Evolutionary conservation across 1,139 yeast species (phyloP).

Genomic region (Nadsonia starkeyi-henricii): DNA sequence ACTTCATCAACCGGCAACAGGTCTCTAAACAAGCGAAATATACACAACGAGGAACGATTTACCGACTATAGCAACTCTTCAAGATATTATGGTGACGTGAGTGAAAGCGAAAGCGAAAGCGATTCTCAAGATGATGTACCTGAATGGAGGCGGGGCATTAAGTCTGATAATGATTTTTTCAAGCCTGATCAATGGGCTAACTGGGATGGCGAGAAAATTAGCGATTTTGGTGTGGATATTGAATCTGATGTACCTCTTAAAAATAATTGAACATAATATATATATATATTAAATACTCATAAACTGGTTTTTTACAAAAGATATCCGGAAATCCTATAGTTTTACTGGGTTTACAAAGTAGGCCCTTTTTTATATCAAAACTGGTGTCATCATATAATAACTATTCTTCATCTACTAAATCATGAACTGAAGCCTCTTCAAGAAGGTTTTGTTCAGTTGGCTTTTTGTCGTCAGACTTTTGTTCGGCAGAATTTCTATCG

Average conservation of each 20-base stretch:
- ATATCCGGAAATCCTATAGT: too few relatives aligned
- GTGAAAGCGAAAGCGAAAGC: not conserved
- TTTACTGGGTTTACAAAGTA: too few relatives aligned
- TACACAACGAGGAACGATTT: not conserved
- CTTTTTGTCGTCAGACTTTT: too few relatives aligned
- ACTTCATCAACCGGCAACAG: slow-evolving; percentile 1
- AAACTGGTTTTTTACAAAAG: too few relatives aligned
- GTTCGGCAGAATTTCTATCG: too few relatives aligned
- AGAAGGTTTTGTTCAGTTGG: too few relatives aligned
- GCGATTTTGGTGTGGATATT: slow-evolving; percentile 79
- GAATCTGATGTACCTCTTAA: slow-evolving; percentile 21
- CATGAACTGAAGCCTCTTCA: too few relatives aligned
- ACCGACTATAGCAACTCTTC: not conserved
- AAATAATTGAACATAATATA: not conserved
- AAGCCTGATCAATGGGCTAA: slow-evolving; percentile 52
- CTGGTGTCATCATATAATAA: too few relatives aligned
- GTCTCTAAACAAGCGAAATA: not conserved
- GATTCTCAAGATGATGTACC: slow-evolving; percentile 7
- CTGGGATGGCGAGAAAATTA: slow-evolving; percentile 65
- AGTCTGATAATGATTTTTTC: slow-evolving; percentile 21
- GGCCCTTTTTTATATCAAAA: too few relatives aligned
- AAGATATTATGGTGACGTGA: not conserved
- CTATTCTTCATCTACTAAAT: too few relatives aligned
- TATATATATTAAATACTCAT: not conserved
- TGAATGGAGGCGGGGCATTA: slow-evolving; percentile 11